Base-by-base conservation (phyloP, 169 alveolate species). In the Eimeria praecox region DNA sequence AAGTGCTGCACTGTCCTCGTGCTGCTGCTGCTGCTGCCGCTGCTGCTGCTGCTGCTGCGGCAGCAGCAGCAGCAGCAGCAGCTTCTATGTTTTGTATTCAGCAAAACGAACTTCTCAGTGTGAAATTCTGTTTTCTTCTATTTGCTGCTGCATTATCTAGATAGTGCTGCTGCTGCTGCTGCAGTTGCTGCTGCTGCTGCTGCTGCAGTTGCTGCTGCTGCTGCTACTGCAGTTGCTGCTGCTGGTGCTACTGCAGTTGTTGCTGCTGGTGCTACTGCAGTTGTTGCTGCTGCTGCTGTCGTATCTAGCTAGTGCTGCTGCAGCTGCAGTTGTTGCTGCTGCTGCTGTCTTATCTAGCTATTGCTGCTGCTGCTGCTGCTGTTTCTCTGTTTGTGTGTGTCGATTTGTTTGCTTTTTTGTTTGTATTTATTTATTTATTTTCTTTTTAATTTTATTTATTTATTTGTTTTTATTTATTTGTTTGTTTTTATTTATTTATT, bases 351-450 rank as follows among this genome's bases (percentile, higher is more conserved):
- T 27, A 33, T 30, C 38, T 89, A 40, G 52, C 22, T 71, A 52
- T n/a, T 78, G 56, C 42, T 14, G 56, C 75, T 12, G 64, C 97
- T 98, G 59, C 98, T 97, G 44, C 98, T 97, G 98, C 99, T 99
- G 94, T 99, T 99, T 92, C 99, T 99, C 97, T 99, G 99, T 90
- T 99, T 98, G 46, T 99, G 99, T 99, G 98, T 99, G 40, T 99
- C 98, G 96, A 99, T 98, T 96, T 99, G 99, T 96, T 97, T 99
- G 42, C 99, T 99, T 52, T 89, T 46, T 90, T 97, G 52, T 98
- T 97, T 95, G 96, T 90, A 82, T 8, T 12, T 49, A 5, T 49
- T 49, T 12, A 49, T 12, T 12, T 49, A 5, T 49, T 5, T 49
- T 49, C 12, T 5, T 5, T 8, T 8, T 5, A 5, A 5, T 12